Evolutionary conservation across 2,329 filamentous ascomycete species (phyloP).

Genomic region (Zelopaecilomyces penicillatus): DNA sequence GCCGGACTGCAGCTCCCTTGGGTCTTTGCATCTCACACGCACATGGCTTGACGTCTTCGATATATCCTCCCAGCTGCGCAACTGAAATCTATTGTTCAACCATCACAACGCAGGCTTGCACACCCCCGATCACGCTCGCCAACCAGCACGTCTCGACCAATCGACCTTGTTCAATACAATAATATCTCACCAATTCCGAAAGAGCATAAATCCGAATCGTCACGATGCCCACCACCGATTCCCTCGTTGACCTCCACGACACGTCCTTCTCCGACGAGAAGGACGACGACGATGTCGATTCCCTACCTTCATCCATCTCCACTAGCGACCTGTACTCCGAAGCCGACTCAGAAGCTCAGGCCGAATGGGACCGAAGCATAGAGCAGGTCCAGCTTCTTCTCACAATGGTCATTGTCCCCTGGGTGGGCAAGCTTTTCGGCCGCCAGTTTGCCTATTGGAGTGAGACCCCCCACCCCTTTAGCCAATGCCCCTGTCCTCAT

Average conservation of each 20-base stretch:
- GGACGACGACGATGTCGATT: conserved; percentile 47
- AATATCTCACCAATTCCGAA: too few species aligned
- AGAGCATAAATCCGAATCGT: background rate
- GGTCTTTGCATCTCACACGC: too few species aligned
- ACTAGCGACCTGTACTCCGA: conserved; percentile 50
- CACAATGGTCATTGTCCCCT: conserved; percentile 91
- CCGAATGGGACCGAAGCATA: conserved; percentile 88
- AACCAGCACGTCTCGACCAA: too few species aligned
- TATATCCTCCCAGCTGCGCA: too few species aligned
- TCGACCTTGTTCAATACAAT: too few species aligned
- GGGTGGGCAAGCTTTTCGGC: conserved; percentile 89
- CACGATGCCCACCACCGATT: conserved; percentile 32
- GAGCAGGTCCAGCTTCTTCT: conserved; percentile 89
- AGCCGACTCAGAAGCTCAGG: conserved; percentile 74
- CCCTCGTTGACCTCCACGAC: conserved; percentile 43
- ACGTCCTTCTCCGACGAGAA: conserved; percentile 38
- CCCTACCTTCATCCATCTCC: conserved; percentile 55
- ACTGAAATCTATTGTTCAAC: too few species aligned
- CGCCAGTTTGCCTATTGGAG: conserved; percentile 95
- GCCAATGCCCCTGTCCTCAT: background rate
- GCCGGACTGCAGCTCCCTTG: too few species aligned
- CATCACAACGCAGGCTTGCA: too few species aligned
- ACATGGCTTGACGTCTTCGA: too few species aligned
- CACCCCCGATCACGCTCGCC: background rate
- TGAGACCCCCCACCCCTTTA: conserved; percentile 36